phyloP scores from a whole-genome alignment of 768 basidiomycete genomes.

The Suillus bovinus region DNA sequence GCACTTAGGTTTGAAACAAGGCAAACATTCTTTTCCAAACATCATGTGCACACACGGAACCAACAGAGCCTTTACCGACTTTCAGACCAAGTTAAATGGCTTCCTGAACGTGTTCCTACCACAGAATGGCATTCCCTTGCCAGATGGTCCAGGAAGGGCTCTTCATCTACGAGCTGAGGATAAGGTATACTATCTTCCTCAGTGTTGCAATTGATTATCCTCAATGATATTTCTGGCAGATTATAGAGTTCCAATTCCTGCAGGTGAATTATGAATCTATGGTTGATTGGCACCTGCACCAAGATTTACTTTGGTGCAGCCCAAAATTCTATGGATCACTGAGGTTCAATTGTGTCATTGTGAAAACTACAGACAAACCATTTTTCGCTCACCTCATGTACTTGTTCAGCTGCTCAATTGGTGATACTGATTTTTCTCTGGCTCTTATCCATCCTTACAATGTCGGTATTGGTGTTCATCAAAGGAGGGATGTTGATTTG shows the following conservation, averaged over 20 bases:
- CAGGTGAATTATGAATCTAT: slow-evolving; percentile 19
- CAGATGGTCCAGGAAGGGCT: not conserved
- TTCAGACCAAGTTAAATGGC: not conserved
- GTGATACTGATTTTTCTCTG: no score
- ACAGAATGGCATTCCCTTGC: not conserved
- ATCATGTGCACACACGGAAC: not conserved
- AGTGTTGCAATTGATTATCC: no score
- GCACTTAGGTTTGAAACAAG: not conserved
- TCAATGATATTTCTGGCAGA: not conserved
- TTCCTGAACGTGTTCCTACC: not conserved
- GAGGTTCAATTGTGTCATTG: slow-evolving; percentile 27
- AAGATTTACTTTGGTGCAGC: slow-evolving; percentile 18
- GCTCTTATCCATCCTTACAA: no score
- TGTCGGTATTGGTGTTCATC: no score
- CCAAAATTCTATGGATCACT: slow-evolving; percentile 15
- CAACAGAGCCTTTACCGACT: not conserved
- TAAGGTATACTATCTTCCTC: no score
- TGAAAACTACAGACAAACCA: slow-evolving; percentile 13
- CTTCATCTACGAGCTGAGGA: not conserved
- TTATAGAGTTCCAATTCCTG: slow-evolving; percentile 3
- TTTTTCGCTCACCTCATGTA: no score
- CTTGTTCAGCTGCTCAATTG: no score
- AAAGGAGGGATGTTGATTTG: no score
- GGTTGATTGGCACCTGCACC: slow-evolving; percentile 15
- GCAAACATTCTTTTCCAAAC: not conserved